phyloP scores from a whole-genome alignment of 129 eudicot genomes.

The Chrysanthemum seticuspe region DNA sequence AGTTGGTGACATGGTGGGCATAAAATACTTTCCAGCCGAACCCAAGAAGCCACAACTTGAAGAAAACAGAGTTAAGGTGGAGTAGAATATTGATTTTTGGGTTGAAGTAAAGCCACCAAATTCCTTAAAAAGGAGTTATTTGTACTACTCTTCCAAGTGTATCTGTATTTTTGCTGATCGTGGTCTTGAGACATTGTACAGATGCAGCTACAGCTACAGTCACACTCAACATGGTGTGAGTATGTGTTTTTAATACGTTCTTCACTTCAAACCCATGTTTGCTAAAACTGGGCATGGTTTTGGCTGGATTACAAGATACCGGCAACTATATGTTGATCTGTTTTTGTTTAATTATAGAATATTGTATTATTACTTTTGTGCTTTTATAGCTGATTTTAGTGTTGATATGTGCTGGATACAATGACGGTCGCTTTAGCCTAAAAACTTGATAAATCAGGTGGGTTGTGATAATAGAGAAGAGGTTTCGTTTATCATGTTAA shows the following conservation, averaged over 20 bases:
- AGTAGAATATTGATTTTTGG: conserved; percentile 26
- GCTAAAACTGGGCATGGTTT: conserved; percentile 25
- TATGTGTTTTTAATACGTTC: conserved; percentile 21
- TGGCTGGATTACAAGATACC: conserved; percentile 19
- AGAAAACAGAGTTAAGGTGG: conserved; percentile 57
- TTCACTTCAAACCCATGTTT: conserved; percentile 10
- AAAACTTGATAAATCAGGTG: neutral
- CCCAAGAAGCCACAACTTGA: conserved; percentile 78
- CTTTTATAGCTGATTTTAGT: neutral
- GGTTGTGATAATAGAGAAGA: too few relatives aligned
- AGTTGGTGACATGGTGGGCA: conserved; percentile 91
- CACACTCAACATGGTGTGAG: conserved; percentile 13
- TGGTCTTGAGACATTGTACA: conserved; percentile 30
- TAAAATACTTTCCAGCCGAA: conserved; percentile 95
- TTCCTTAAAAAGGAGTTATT: conserved; percentile 10
- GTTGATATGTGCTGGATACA: neutral
- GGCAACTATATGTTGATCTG: conserved; percentile 19
- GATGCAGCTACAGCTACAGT: conserved; percentile 28
- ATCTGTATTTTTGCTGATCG: conserved; percentile 19
- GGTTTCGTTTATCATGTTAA: too few relatives aligned
- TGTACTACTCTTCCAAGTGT: conserved; percentile 22
- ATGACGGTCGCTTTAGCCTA: neutral
- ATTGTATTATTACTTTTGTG: conserved; percentile 20
- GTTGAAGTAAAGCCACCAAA: conserved; percentile 5
- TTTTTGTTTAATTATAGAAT: conserved; percentile 12